Percentiles rank a stretch among this genome's conserved stretches.
These are phyloP conservation scores for Polychaeton citri DNA, from an alignment of 2,329 filamentous ascomycete species.

Conservation along the genomic window DNA sequence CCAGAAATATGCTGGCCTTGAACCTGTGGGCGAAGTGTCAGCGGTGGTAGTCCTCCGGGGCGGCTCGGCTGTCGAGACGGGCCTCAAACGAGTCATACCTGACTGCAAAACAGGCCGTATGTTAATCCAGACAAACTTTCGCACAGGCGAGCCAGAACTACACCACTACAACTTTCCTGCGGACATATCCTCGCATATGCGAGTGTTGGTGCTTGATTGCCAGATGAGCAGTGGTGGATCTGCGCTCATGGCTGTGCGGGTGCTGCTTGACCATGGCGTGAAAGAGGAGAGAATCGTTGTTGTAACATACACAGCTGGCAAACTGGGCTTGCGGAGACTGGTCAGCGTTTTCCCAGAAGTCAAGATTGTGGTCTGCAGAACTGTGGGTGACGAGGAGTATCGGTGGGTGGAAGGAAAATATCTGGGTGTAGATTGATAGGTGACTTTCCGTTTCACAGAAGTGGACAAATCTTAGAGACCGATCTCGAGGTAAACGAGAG, in stretches of 20 bases:
- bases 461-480: too few relatives aligned
- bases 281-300: constrained; percentile 73
- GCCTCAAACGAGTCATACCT: constrained; percentile 77
- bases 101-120: constrained; percentile 83
- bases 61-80: constrained; percentile 76
- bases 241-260: constrained; percentile 84
- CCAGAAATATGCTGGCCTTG: constrained; percentile 57
- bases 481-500: too few relatives aligned
- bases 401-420: constrained; percentile 86
- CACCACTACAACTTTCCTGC: constrained; percentile 74
- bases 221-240: constrained; percentile 89
- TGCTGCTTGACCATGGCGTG: constrained; percentile 90
- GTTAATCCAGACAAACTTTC: constrained; percentile 70
- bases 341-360: constrained; percentile 82
- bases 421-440: constrained; percentile 40
- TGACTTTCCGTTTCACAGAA: too few relatives aligned
- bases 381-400: constrained; percentile 69
- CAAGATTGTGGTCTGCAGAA: constrained; percentile 69
- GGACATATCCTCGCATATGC: constrained; percentile 60
- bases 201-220: constrained; percentile 76
- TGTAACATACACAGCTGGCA: constrained; percentile 82
- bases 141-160: constrained; percentile 80
- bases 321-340: constrained; percentile 69
- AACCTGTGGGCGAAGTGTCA: constrained; percentile 57
- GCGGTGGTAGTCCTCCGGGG: constrained; percentile 83